Base-by-base conservation (phyloP, 2,329 filamentous ascomycete genomes). In the Aureobasidium sp. region DNA sequence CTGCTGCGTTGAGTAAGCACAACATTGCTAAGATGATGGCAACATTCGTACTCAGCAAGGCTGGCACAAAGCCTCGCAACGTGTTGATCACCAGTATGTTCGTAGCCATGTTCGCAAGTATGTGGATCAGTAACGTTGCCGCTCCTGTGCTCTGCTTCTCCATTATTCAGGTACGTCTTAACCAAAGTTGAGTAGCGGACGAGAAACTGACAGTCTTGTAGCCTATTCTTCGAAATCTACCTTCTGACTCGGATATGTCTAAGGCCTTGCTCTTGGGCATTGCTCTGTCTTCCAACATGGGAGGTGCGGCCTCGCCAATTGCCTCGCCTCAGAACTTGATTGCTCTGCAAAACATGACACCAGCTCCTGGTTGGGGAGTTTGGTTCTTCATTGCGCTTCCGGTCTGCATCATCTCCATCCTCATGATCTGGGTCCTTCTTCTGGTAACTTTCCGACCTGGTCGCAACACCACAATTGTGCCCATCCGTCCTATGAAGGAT, bases 101-200 rank as follows among this genome's bases (percentile, higher is more conserved):
- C 69, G 94, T 99, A 46, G 92, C 93, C 61, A 95, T 94, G 71
- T 95, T 99, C 73, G 88, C 95, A 9, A 97, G 92, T 69, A 99
- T 99, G 94, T 91, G 96, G 81, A 97, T 99, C 71, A 96, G 92
- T 77, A 99, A 99, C 68, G 95, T 99, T 32, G 94, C 94, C 1
- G 93, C 95, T 1, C 94, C 94, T 0, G 94, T 99, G 10, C 82
- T 99, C 41, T 99, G 94, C 79, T 97, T 95, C 75, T 96, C 92
- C 24, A 97, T 99, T 70, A 96, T 99, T 64, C 92, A 96, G 55
- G 55, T 59, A 27, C 46, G 55, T 47, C 34, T 2, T 47, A 27
- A 7, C 34, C 12, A 9, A 9, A 27, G 4, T 15, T 4, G 15
- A 39, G n/a, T n/a, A 44, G 24, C 26, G 48, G n/a, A 61, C 32